Conservation (phyloP, 31 red algal species). For the Asparagopsis taxiformis region DNA sequence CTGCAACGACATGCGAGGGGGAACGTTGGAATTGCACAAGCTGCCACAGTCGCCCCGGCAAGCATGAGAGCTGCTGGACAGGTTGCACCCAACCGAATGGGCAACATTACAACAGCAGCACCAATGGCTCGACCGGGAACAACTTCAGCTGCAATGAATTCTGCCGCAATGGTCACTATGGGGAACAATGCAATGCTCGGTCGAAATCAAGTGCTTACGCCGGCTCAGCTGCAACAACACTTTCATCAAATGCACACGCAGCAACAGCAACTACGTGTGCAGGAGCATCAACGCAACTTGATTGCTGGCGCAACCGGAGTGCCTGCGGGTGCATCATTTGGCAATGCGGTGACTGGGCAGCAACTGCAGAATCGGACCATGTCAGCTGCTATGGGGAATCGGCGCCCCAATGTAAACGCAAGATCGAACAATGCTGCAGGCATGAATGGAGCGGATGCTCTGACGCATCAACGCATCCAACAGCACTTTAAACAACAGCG, state of each 20-base stretch:
- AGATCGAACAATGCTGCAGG: slow-evolving; percentile 11
- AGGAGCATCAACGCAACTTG: slow-evolving; percentile 24
- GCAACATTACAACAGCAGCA: neutral
- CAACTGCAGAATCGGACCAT: slow-evolving; percentile 4
- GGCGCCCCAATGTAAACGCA: neutral
- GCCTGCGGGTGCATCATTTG: neutral
- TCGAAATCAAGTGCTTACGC: slow-evolving; percentile 4
- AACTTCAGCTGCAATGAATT: slow-evolving; percentile 1
- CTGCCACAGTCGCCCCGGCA: no score
- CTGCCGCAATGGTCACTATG: neutral
- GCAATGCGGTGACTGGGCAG: slow-evolving; percentile 9
- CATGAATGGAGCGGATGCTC: neutral
- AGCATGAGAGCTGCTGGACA: neutral
- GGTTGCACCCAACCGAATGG: neutral
- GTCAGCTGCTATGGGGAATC: neutral
- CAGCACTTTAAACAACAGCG: slow-evolving; percentile 19
- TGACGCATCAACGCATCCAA: slow-evolving; percentile 8
- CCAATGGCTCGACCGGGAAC: neutral
- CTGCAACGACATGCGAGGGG: neutral
- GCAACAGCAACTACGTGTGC: slow-evolving; percentile 10
- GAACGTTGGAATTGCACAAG: neutral
- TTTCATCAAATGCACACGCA: slow-evolving; percentile 17
- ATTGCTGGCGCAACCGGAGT: neutral
- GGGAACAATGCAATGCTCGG: slow-evolving; percentile 4
- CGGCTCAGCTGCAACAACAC: slow-evolving; percentile 25